Percentiles rank a stretch among this genome's conserved stretches.
Evolutionary conservation across 768 basidiomycete species (phyloP).

Genomic region (Russula brevipes): DNA sequence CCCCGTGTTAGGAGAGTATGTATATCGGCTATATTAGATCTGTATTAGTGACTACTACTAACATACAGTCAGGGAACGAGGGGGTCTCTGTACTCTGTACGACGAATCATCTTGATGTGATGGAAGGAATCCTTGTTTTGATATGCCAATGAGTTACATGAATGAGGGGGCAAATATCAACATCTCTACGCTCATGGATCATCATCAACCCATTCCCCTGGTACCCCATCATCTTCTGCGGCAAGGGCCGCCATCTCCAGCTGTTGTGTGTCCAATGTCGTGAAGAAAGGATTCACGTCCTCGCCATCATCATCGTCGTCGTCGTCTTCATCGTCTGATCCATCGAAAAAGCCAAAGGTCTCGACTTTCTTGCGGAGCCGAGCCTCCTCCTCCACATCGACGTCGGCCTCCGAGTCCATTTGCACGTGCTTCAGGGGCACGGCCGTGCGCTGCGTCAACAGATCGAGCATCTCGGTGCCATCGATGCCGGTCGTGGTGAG

Average conservation of each 20-base stretch:
- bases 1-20: background rate
- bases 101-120: constrained; percentile 1
- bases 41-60: constrained; percentile 17
- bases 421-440: constrained; percentile 42
- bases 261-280: constrained; percentile 27
- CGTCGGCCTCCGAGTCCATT: constrained; percentile 42
- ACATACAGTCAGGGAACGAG: background rate
- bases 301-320: background rate
- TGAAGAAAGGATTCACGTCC: background rate
- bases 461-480: constrained; percentile 38
- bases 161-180: background rate
- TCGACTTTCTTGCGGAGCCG: constrained; percentile 53
- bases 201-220: constrained; percentile 9
- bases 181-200: background rate
- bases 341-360: constrained; percentile 50
- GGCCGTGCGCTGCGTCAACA: constrained; percentile 45
- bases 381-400: constrained; percentile 39
- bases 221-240: constrained; percentile 13
- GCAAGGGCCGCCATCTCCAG: constrained; percentile 20
- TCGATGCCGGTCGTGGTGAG: constrained; percentile 44
- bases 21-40: constrained; percentile 19
- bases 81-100: constrained; percentile 2
- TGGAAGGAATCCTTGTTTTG: background rate
- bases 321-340: constrained; percentile 45
- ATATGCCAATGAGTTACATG: background rate